phyloP scores from a whole-genome alignment of 495 filamentous ascomycete genomes.

The Astrocystis sublimbata region DNA sequence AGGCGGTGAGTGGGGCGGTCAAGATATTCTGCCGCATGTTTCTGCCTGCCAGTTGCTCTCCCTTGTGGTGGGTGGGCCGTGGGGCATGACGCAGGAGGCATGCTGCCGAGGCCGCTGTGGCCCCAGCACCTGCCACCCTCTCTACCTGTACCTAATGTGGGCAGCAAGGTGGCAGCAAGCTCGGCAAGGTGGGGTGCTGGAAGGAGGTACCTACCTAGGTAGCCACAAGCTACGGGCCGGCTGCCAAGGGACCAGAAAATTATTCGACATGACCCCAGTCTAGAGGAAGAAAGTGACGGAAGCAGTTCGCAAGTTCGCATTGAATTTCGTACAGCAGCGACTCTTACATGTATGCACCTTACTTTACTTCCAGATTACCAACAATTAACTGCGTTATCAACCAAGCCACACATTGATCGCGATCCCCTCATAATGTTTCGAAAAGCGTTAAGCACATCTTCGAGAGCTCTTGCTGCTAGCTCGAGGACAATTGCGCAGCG shows the following conservation, averaged over 20 bases:
- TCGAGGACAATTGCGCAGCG: constrained; percentile 27
- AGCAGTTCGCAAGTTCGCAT: constrained; percentile 3
- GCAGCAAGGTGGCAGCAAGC: too few species aligned
- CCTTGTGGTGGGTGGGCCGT: not conserved
- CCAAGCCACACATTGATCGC: too few species aligned
- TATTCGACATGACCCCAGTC: constrained; percentile 9
- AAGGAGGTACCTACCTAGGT: too few species aligned
- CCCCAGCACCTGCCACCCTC: too few species aligned
- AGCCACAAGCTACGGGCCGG: constrained; percentile 3
- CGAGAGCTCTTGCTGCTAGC: constrained; percentile 36
- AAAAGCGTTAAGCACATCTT: constrained; percentile 41
- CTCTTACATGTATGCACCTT: too few species aligned
- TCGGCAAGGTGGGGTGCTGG: too few species aligned
- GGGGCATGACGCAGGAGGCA: not conserved
- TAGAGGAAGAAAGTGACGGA: not conserved
- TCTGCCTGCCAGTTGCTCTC: not conserved
- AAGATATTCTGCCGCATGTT: constrained; percentile 12
- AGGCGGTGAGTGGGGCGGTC: constrained; percentile 24
- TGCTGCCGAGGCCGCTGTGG: too few species aligned
- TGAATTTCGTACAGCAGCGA: constrained; percentile 18
- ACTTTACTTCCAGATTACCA: not conserved
- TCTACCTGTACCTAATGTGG: too few species aligned
- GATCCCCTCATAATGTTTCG: constrained; percentile 50
- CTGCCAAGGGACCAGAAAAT: constrained; percentile 13
- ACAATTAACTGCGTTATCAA: too few species aligned